These are phyloP conservation scores for Claviceps maximensis DNA, from an alignment of 2,329 filamentous ascomycete genomes.

Conservation along the genomic window DNA sequence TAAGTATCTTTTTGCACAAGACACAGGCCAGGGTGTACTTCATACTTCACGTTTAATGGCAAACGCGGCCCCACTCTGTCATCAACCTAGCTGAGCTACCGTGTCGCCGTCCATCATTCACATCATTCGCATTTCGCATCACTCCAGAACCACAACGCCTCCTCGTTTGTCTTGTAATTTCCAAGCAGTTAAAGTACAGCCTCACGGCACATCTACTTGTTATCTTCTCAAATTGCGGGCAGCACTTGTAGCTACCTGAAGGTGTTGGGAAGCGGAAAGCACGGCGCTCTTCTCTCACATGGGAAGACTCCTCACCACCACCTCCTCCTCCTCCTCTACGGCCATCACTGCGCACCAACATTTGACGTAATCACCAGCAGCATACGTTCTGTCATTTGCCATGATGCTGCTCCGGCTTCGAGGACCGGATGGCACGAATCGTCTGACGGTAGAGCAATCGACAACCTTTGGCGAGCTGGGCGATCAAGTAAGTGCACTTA, in stretches of 20 bases:
- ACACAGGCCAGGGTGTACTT: background rate
- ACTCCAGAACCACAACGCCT: too few relatives aligned
- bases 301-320: background rate
- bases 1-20: background rate
- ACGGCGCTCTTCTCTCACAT: background rate
- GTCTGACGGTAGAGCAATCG: slow-evolving; percentile 62
- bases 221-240: background rate
- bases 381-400: slow-evolving; percentile 6
- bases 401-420: slow-evolving; percentile 76
- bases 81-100: slow-evolving; percentile 8
- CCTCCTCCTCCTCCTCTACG: background rate
- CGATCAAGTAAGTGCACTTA: slow-evolving; percentile 28
- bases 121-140: too few relatives aligned
- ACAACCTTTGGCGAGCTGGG: slow-evolving; percentile 58
- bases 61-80: slow-evolving; percentile 3
- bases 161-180: background rate
- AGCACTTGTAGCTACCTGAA: background rate
- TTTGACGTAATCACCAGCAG: background rate
- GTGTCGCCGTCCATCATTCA: background rate
- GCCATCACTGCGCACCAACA: background rate
- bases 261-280: background rate
- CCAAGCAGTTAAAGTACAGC: background rate
- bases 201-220: background rate
- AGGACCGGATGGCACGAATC: slow-evolving; percentile 85
- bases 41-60: background rate